A percentile compares a stretch with the other conserved stretches of the same genome.
phyloP scores from a whole-genome alignment of 805 yeast species.

The Saturnispora dispora region DNA sequence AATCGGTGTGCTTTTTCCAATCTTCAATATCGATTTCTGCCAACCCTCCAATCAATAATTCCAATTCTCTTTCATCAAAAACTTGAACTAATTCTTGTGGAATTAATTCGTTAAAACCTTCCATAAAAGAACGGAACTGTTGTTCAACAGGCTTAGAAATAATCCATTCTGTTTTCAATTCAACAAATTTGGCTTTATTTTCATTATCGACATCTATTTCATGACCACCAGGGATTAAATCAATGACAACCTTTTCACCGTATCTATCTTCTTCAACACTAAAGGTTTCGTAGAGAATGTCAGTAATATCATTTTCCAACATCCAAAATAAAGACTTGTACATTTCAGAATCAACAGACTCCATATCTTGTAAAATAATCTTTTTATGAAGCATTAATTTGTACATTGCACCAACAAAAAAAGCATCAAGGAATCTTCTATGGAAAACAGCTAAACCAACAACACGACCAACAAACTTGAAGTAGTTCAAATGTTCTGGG shows the following conservation, averaged over 20 bases:
- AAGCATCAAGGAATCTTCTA: constrained; percentile 93
- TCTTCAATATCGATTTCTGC: constrained; percentile 97
- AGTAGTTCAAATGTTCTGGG: constrained; percentile 96
- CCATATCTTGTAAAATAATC: constrained; percentile 94
- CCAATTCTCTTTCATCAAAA: constrained; percentile 95
- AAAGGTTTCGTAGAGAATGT: constrained; percentile 79
- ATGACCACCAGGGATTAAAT: constrained; percentile 81
- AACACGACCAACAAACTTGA: constrained; percentile 96
- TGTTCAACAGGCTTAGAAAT: constrained; percentile 87
- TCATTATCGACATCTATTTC: constrained; percentile 90
- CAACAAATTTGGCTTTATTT: constrained; percentile 91
- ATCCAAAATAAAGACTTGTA: constrained; percentile 94
- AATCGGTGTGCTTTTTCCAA: constrained; percentile 98
- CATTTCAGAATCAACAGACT: constrained; percentile 96
- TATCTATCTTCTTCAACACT: constrained; percentile 83
- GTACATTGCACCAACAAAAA: constrained; percentile 95
- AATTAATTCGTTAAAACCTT: constrained; percentile 93
- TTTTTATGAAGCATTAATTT: constrained; percentile 95
- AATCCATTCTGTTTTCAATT: constrained; percentile 92
- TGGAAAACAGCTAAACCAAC: constrained; percentile 98
- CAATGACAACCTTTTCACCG: constrained; percentile 85
- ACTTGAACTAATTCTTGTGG: constrained; percentile 96
- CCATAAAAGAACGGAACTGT: constrained; percentile 92
- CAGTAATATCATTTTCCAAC: constrained; percentile 87
- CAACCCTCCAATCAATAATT: constrained; percentile 93